Evolutionary conservation across 805 yeast genomes (phyloP).

Genomic region (Kodamaea leandrae): DNA sequence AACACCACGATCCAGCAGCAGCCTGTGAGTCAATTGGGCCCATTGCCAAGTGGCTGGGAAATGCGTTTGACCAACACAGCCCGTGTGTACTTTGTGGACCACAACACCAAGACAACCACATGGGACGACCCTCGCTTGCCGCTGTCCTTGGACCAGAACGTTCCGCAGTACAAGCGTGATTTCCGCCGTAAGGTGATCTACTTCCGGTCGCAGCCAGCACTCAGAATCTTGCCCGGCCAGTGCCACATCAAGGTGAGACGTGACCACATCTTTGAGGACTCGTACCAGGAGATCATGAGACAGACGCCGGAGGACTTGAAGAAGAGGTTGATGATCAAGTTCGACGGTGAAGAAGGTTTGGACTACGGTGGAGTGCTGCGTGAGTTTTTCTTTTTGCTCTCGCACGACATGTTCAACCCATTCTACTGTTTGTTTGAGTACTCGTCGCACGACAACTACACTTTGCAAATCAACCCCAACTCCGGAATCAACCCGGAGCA

Average conservation of each 20-base stretch:
- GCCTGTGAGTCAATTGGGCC: conserved; percentile 96
- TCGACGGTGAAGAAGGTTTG: conserved; percentile 98
- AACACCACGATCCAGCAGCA: conserved; percentile 93
- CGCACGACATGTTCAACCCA: conserved; percentile 99
- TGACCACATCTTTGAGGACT: conserved; percentile 94
- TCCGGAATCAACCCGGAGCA: conserved; percentile 97
- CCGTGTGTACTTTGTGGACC: conserved; percentile 97
- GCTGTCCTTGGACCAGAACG: conserved; percentile 94
- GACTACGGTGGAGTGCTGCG: conserved; percentile 99
- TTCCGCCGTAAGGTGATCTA: conserved; percentile 96
- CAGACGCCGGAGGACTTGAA: conserved; percentile 98
- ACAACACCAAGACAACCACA: conserved; percentile 97
- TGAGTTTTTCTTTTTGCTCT: conserved; percentile 92
- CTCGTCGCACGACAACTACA: conserved; percentile 96
- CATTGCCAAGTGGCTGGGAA: conserved; percentile 99
- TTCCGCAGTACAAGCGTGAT: conserved; percentile 98
- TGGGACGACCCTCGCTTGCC: conserved; percentile 99
- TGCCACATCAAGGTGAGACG: conserved; percentile 97
- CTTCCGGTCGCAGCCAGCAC: conserved; percentile 97
- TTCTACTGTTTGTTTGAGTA: conserved; percentile 96
- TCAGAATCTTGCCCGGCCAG: conserved; percentile 96
- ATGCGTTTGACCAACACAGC: conserved; percentile 99
- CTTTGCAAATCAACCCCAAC: conserved; percentile 96
- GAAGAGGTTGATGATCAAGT: conserved; percentile 95
- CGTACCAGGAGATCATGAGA: conserved; percentile 97